These are phyloP conservation scores for Rhynchosporium secalis DNA, from an alignment of 2,329 filamentous ascomycete genomes.

Conservation along the genomic window DNA sequence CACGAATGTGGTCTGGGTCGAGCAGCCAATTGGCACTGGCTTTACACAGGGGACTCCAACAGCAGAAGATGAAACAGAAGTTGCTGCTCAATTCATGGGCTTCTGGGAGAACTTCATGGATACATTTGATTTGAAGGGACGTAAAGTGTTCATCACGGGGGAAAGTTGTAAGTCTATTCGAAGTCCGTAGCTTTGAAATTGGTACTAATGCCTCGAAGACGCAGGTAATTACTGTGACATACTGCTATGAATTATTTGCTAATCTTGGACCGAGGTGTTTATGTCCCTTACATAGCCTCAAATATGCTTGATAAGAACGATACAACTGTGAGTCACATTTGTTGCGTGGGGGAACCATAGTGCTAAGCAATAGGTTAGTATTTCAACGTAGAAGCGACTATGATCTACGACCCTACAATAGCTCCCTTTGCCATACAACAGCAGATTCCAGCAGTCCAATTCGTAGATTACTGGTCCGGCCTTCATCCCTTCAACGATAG, in stretches of 20 bases:
- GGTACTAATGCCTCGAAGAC: no score
- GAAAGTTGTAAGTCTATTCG: conserved; percentile 21
- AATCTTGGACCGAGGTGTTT: conserved; percentile 53
- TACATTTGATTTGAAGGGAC: conserved; percentile 65
- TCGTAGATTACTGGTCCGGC: conserved; percentile 59
- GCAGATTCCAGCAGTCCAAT: conserved; percentile 54
- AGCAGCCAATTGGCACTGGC: conserved; percentile 38
- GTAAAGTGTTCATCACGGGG: conserved; percentile 72
- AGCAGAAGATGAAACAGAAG: conserved; percentile 65
- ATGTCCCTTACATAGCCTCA: conserved; percentile 70
- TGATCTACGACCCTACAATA: conserved; percentile 72
- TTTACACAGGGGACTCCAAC: conserved; percentile 49
- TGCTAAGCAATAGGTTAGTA: conserved; percentile 48
- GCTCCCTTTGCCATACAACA: conserved; percentile 50
- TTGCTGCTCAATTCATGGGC: conserved; percentile 70
- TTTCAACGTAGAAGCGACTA: conserved; percentile 66
- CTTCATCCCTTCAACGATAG: conserved; percentile 65
- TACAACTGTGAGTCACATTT: conserved; percentile 29
- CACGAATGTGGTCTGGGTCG: conserved; percentile 39
- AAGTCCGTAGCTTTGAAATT: no score
- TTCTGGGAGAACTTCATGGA: conserved; percentile 80
- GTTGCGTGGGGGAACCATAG: background rate
- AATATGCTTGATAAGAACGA: conserved; percentile 67
- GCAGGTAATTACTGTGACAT: no score
- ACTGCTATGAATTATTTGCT: background rate